A percentile compares a stretch with the other conserved stretches of the same genome.
These are phyloP conservation scores for Limtongia smithiae DNA, from an alignment of 805 yeast species.

Conservation along the genomic window DNA sequence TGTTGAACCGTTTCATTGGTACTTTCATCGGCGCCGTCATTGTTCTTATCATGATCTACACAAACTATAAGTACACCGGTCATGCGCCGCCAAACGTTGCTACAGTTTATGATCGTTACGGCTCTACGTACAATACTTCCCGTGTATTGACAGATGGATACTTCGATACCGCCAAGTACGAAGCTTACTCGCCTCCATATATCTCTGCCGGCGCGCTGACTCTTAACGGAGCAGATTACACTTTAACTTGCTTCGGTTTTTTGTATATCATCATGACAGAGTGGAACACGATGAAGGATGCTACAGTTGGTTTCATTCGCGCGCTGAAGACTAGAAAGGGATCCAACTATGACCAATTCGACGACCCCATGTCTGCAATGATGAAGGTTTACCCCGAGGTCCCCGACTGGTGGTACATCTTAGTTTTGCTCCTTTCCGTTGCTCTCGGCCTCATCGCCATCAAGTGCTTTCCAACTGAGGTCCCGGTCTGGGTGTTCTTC, in stretches of 20 bases:
- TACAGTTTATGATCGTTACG: slow-evolving; percentile 36
- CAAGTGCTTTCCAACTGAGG: slow-evolving; percentile 44
- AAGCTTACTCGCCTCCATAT: slow-evolving; percentile 60
- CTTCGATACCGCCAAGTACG: slow-evolving; percentile 48
- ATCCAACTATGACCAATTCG: slow-evolving; percentile 1
- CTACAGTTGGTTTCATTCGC: slow-evolving; percentile 7
- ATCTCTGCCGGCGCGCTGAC: slow-evolving; percentile 50
- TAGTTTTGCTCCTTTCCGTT: slow-evolving; percentile 45
- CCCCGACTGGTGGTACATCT: slow-evolving; percentile 72
- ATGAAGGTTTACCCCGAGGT: slow-evolving; percentile 59
- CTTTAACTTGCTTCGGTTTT: slow-evolving; percentile 51
- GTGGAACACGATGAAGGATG: slow-evolving; percentile 20
- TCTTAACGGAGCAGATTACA: slow-evolving; percentile 50
- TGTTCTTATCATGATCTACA: slow-evolving; percentile 50
- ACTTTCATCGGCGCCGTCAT: slow-evolving; percentile 50
- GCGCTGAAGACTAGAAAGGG: slow-evolving; percentile 4
- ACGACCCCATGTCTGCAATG: slow-evolving; percentile 45
- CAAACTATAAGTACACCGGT: slow-evolving; percentile 46
- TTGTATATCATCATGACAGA: slow-evolving; percentile 48
- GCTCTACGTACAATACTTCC: slow-evolving; percentile 45
- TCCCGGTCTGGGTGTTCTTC: slow-evolving; percentile 61
- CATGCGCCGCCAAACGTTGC: slow-evolving; percentile 47
- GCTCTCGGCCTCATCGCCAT: slow-evolving; percentile 36
- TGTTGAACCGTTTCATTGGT: slow-evolving; percentile 40
- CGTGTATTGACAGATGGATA: slow-evolving; percentile 44